These are phyloP conservation scores for Paramecium biaurelia DNA, from an alignment of 73 alveolate genomes.

Conservation along the genomic window DNA sequence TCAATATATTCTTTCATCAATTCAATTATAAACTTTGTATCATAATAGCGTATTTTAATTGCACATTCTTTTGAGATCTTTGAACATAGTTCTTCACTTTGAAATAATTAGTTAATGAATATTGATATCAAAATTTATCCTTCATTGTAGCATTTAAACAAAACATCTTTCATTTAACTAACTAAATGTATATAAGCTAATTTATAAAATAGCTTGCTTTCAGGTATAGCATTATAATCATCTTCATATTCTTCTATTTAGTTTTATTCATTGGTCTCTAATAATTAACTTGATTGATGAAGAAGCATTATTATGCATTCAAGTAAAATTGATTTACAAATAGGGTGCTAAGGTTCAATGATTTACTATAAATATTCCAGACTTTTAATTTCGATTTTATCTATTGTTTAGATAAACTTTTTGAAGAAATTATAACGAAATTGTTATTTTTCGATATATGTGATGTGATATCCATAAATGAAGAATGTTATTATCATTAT, in stretches of 20 bases:
- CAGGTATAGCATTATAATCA: background rate
- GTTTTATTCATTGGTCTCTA: background rate
- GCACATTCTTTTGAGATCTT: background rate
- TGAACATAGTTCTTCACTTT: background rate
- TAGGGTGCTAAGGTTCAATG: background rate
- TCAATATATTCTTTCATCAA: background rate
- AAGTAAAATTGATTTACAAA: background rate
- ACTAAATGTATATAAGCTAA: background rate
- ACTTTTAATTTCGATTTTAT: background rate
- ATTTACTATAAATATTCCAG: background rate
- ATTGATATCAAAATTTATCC: background rate
- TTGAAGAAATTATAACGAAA: background rate
- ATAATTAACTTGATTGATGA: background rate
- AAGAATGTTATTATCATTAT: background rate
- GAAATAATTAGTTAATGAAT: background rate
- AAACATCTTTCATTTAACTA: background rate
- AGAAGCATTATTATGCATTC: background rate
- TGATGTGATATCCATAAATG: constrained; percentile 5
- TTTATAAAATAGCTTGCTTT: background rate
- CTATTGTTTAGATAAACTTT: background rate
- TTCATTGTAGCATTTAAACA: background rate
- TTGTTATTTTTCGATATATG: background rate
- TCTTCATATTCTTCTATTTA: background rate
- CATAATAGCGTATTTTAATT: background rate
- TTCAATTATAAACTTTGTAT: background rate